Evolutionary conservation across 352 stramenopile genomes (phyloP).

Genomic region (Phytophthora capsici): DNA sequence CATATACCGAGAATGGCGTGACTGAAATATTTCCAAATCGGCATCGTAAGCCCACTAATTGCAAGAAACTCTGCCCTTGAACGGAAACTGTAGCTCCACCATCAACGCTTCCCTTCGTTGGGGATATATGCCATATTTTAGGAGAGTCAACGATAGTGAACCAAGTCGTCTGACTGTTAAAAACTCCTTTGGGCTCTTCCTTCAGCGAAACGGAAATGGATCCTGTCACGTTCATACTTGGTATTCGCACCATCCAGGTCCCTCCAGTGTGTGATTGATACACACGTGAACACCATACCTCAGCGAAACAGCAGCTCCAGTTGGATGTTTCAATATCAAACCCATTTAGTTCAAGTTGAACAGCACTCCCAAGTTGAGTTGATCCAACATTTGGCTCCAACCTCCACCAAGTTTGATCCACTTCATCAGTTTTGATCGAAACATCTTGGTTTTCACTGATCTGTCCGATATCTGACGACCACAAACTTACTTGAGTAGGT

Average conservation of each 20-base stretch:
- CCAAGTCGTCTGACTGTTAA: conserved; percentile 33
- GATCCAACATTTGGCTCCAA: conserved; percentile 33
- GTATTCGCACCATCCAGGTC: conserved; percentile 23
- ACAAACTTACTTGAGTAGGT: conserved; percentile 35
- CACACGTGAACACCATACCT: conserved; percentile 27
- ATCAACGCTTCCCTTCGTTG: conserved; percentile 14
- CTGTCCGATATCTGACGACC: conserved; percentile 32
- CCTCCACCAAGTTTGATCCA: conserved; percentile 25
- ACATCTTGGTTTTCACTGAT: conserved; percentile 14
- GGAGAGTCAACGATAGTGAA: conserved; percentile 42
- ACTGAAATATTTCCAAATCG: conserved; percentile 35
- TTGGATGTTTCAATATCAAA: conserved; percentile 4
- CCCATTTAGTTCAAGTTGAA: conserved; percentile 10
- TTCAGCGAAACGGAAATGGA: conserved; percentile 31
- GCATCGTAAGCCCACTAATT: conserved; percentile 24
- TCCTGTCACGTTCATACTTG: conserved; percentile 19
- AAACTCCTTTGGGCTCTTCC: background rate
- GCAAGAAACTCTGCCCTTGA: conserved; percentile 37
- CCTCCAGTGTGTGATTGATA: conserved; percentile 1
- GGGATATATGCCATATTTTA: conserved; percentile 32
- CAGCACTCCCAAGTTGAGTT: conserved; percentile 10
- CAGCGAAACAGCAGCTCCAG: conserved; percentile 52
- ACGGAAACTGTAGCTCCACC: conserved; percentile 38
- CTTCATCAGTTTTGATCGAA: conserved; percentile 3
- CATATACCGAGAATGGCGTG: conserved; percentile 18